Evolutionary conservation across 805 yeast species (phyloP).

Genomic region (Teunomyces lycoperdinae): DNA sequence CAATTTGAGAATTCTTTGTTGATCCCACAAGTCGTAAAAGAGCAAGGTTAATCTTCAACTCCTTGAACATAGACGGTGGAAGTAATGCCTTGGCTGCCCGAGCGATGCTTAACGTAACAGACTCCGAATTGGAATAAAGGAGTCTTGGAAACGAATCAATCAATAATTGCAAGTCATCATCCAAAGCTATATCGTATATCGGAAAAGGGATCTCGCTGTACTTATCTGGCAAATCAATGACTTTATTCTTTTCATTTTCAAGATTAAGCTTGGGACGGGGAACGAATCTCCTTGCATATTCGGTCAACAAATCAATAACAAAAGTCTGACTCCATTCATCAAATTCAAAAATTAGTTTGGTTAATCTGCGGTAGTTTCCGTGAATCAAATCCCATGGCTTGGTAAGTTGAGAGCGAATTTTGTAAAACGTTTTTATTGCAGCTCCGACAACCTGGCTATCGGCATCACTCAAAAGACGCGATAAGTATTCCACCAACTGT

Average conservation of each 20-base stretch:
- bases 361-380: slow-evolving; percentile 59
- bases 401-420: slow-evolving; percentile 41
- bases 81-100: slow-evolving; percentile 57
- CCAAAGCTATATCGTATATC: slow-evolving; percentile 39
- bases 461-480: slow-evolving; percentile 59
- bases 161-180: slow-evolving; percentile 58
- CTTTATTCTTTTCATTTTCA: slow-evolving; percentile 27
- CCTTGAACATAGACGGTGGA: slow-evolving; percentile 51
- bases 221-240: slow-evolving; percentile 42
- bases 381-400: slow-evolving; percentile 67
- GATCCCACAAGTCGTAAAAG: slow-evolving; percentile 44
- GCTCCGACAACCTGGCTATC: slow-evolving; percentile 67
- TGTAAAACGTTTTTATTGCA: slow-evolving; percentile 56
- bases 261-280: slow-evolving; percentile 47
- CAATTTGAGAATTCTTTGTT: slow-evolving; percentile 17
- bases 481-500: slow-evolving; percentile 51
- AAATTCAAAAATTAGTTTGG: slow-evolving; percentile 46
- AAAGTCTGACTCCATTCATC: slow-evolving; percentile 72
- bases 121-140: slow-evolving; percentile 50
- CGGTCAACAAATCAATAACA: slow-evolving; percentile 59
- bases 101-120: slow-evolving; percentile 60
- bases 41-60: slow-evolving; percentile 48
- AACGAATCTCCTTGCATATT: slow-evolving; percentile 62
- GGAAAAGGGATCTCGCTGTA: slow-evolving; percentile 19
- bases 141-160: slow-evolving; percentile 46